A percentile compares a stretch with the other conserved stretches of the same genome.
phyloP scores from a whole-genome alignment of 2,329 filamentous ascomycete species.

The Drechslerella dactyloides region DNA sequence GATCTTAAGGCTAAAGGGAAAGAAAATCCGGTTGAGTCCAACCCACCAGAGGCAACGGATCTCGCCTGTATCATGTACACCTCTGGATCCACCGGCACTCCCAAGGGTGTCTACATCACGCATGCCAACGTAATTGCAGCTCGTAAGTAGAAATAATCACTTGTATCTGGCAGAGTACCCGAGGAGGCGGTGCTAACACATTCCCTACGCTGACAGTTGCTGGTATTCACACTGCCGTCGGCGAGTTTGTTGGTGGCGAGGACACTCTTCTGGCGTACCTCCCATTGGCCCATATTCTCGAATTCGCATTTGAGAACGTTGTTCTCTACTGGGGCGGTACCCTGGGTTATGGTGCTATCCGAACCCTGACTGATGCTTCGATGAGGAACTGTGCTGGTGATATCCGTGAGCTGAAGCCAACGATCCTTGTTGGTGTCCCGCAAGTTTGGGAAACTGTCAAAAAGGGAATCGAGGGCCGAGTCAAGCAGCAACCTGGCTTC shows the following conservation, averaged over 20 bases:
- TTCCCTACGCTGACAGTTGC: constrained; percentile 63
- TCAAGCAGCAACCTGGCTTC: constrained; percentile 73
- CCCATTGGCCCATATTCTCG: constrained; percentile 92
- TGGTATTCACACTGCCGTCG: constrained; percentile 78
- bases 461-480: constrained; percentile 85
- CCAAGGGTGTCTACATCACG: constrained; percentile 84
- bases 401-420: constrained; percentile 88
- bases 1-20: constrained; percentile 67
- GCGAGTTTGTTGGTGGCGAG: constrained; percentile 75
- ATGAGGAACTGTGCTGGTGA: constrained; percentile 91
- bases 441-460: constrained; percentile 97
- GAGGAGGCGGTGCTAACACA: constrained; percentile 52
- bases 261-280: constrained; percentile 89
- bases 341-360: constrained; percentile 89
- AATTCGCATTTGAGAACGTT: constrained; percentile 93
- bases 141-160: constrained; percentile 62
- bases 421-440: constrained; percentile 89
- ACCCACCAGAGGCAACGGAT: constrained; percentile 75
- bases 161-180: not conserved
- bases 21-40: constrained; percentile 72
- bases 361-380: constrained; percentile 83
- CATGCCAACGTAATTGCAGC: constrained; percentile 82
- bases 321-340: constrained; percentile 87
- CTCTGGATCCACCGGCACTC: constrained; percentile 84
- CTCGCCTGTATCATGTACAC: constrained; percentile 86